Evolutionary conservation across 2,329 filamentous ascomycete genomes (phyloP).

Genomic region (Fulvia fulva): DNA sequence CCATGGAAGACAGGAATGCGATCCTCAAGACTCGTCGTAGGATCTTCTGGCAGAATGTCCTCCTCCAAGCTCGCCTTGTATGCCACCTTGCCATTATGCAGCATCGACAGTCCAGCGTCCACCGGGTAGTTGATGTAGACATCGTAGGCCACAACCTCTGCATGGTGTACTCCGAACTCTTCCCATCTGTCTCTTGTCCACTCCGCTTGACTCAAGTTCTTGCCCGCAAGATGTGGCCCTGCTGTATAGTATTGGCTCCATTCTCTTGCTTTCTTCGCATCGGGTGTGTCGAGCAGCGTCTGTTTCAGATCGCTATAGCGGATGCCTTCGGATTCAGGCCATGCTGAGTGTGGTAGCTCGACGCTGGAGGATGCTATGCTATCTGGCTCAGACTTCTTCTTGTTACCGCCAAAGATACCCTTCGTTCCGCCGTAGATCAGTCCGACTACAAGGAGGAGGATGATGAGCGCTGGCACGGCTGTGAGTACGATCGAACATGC

Average conservation of each 20-base stretch:
- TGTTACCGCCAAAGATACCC: constrained; percentile 33
- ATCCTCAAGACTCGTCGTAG: constrained; percentile 66
- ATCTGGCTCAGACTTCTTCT: constrained; percentile 15
- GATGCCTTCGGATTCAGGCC: constrained; percentile 46
- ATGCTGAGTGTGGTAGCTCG: constrained; percentile 35
- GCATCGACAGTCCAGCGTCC: constrained; percentile 37
- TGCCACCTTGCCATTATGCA: constrained; percentile 37
- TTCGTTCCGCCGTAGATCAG: constrained; percentile 36
- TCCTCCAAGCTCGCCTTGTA: constrained; percentile 69
- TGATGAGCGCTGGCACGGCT: constrained; percentile 36
- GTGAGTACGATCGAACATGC: constrained; percentile 59
- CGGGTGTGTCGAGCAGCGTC: constrained; percentile 53
- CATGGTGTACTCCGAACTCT: constrained; percentile 46
- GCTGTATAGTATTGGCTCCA: constrained; percentile 51
- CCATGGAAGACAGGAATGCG: constrained; percentile 89
- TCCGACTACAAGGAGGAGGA: constrained; percentile 36
- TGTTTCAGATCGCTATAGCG: constrained; percentile 53
- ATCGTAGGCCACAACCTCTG: constrained; percentile 47
- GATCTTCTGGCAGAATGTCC: constrained; percentile 77
- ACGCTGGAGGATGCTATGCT: constrained; percentile 18
- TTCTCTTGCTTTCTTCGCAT: constrained; percentile 47
- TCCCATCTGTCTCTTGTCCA: constrained; percentile 50
- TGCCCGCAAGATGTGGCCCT: constrained; percentile 49
- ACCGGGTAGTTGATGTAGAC: constrained; percentile 51
- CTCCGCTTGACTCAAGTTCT: constrained; percentile 50